phyloP scores from a whole-genome alignment of 139 green algal genomes.

The Microglena sp. region DNA sequence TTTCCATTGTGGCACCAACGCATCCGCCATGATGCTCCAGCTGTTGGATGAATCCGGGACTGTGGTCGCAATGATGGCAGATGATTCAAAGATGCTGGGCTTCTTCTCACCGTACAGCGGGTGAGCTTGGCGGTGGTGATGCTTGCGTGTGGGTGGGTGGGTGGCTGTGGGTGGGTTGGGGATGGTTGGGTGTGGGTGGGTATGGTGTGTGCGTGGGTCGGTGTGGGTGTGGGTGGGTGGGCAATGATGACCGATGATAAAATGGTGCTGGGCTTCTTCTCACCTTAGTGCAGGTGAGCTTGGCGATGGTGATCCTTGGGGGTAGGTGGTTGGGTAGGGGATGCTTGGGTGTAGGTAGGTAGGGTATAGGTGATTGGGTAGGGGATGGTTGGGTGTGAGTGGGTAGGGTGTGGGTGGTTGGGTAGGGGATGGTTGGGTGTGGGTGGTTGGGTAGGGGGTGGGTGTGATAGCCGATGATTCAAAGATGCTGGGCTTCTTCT shows the following conservation, averaged over 20 bases:
- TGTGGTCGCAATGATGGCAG: slow-evolving; percentile 38
- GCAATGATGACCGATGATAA: slow-evolving; percentile 44
- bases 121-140: too few relatives aligned
- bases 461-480: slow-evolving; percentile 44
- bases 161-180: too few relatives aligned
- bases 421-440: too few relatives aligned
- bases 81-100: slow-evolving; percentile 73
- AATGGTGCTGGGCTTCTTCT: slow-evolving; percentile 91
- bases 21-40: slow-evolving; percentile 66
- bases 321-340: background rate
- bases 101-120: slow-evolving; percentile 89
- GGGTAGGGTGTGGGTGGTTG: too few relatives aligned
- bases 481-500: slow-evolving; percentile 91
- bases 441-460: too few relatives aligned
- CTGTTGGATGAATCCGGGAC: slow-evolving; percentile 66
- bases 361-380: too few relatives aligned
- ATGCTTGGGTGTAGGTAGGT: too few relatives aligned
- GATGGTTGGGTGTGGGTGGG: too few relatives aligned
- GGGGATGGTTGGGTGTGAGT: too few relatives aligned
- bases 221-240: too few relatives aligned
- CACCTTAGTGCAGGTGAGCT: slow-evolving; percentile 64
- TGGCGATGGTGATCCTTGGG: background rate
- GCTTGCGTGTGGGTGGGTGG: background rate
- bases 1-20: slow-evolving; percentile 75
- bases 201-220: too few relatives aligned